phyloP scores from a whole-genome alignment of 768 basidiomycete genomes.

The Lactifluus rugatus region DNA sequence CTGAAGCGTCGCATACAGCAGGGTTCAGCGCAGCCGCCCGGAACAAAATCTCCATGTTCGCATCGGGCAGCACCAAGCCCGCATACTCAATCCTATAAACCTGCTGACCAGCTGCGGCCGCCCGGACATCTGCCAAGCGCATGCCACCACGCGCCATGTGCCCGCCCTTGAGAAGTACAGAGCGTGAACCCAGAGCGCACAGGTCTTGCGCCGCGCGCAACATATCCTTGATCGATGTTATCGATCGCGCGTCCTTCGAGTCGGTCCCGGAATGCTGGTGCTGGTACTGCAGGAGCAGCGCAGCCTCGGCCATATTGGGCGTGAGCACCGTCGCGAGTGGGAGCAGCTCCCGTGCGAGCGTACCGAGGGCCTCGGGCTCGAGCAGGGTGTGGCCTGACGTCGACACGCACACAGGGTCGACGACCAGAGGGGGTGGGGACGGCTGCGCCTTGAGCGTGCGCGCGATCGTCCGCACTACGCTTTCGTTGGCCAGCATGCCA shows the following conservation, averaged over 20 bases:
- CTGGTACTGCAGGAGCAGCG: slow-evolving; percentile 46
- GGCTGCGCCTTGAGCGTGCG: slow-evolving; percentile 35
- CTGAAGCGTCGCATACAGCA: no score
- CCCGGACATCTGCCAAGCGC: slow-evolving; percentile 36
- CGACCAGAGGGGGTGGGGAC: slow-evolving; percentile 47
- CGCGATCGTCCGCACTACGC: slow-evolving; percentile 43
- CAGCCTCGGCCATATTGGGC: slow-evolving; percentile 77
- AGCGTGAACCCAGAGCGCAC: slow-evolving; percentile 37
- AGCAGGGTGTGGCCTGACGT: slow-evolving; percentile 81
- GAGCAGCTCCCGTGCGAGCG: slow-evolving; percentile 52
- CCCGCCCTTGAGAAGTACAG: slow-evolving; percentile 80
- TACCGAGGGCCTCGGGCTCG: slow-evolving; percentile 50
- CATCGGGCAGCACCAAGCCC: slow-evolving; percentile 28
- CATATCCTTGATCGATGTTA: slow-evolving; percentile 50
- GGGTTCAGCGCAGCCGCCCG: slow-evolving; percentile 19
- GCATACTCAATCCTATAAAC: neutral
- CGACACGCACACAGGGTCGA: slow-evolving; percentile 88
- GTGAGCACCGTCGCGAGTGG: slow-evolving; percentile 68
- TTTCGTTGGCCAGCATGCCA: slow-evolving; percentile 73
- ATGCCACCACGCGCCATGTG: slow-evolving; percentile 40
- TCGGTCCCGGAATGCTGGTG: neutral
- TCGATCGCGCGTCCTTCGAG: slow-evolving; percentile 18
- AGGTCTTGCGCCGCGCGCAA: slow-evolving; percentile 43
- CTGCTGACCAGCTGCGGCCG: neutral
- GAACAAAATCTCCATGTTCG: slow-evolving; percentile 58